Percentiles rank a stretch among this genome's conserved stretches.
Evolutionary conservation across 169 alveolate genomes (phyloP).

Genomic region (Plasmodium adleri): DNA sequence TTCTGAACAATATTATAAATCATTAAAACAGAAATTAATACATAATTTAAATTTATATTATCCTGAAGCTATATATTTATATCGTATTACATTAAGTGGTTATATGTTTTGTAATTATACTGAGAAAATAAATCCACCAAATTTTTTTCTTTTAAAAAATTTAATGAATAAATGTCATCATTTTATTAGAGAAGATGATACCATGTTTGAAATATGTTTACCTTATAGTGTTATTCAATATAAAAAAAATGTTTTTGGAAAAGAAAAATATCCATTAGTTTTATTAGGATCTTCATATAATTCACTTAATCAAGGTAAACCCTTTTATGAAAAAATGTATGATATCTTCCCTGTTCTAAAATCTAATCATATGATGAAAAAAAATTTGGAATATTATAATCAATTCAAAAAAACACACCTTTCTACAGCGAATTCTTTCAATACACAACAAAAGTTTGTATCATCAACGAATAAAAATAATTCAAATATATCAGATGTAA

Average conservation of each 20-base stretch:
- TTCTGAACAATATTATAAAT: conserved; percentile 28
- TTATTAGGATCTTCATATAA: conserved; percentile 53
- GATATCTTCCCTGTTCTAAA: conserved; percentile 70
- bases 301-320: conserved; percentile 55
- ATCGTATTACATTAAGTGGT: conserved; percentile 74
- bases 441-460: neutral
- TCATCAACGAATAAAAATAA: neutral
- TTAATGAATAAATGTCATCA: conserved; percentile 53
- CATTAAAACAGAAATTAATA: conserved; percentile 68
- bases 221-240: conserved; percentile 72
- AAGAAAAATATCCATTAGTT: conserved; percentile 55
- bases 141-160: conserved; percentile 51
- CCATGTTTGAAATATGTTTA: conserved; percentile 56
- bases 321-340: conserved; percentile 75
- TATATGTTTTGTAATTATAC: conserved; percentile 76
- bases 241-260: conserved; percentile 41
- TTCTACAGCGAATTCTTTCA: neutral
- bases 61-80: conserved; percentile 35
- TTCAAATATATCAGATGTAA: neutral
- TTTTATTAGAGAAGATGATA: conserved; percentile 43
- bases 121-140: conserved; percentile 71
- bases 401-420: conserved; percentile 3
- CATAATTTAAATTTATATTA: conserved; percentile 35
- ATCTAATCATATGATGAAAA: conserved; percentile 23
- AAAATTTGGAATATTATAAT: conserved; percentile 30